Percentiles rank a stretch among this genome's conserved stretches.
phyloP scores from a whole-genome alignment of 2,329 filamentous ascomycete genomes.

The Penicillium palitans region DNA sequence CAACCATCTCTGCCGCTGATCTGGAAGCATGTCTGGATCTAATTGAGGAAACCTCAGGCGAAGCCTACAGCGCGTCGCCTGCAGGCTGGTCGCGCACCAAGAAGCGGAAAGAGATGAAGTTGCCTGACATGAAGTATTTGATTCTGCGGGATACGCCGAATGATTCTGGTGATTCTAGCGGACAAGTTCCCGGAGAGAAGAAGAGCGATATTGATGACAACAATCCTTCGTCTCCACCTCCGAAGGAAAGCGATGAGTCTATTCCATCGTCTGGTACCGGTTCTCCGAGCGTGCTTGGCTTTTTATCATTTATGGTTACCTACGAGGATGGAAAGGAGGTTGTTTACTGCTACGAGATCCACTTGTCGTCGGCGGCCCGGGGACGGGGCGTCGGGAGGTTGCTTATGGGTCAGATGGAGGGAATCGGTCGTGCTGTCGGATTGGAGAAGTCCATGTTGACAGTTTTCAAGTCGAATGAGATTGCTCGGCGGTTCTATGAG shows the following conservation, averaged over 20 bases:
- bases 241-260: not conserved
- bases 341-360: conserved; percentile 65
- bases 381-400: conserved; percentile 53
- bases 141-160: conserved; percentile 39
- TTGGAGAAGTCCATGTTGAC: conserved; percentile 62
- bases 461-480: conserved; percentile 55
- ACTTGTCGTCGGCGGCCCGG: conserved; percentile 49
- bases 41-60: conserved; percentile 55
- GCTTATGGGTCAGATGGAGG: conserved; percentile 52
- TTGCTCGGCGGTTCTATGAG: conserved; percentile 52
- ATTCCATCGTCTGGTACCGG: not conserved
- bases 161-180: not conserved
- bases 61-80: conserved; percentile 54
- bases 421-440: conserved; percentile 48
- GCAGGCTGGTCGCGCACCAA: conserved; percentile 56
- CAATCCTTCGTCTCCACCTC: not conserved
- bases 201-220: not conserved
- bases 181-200: not conserved
- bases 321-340: conserved; percentile 57
- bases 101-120: conserved; percentile 59
- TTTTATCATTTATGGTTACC: conserved; percentile 59
- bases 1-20: conserved; percentile 41
- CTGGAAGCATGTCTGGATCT: conserved; percentile 55
- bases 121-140: conserved; percentile 60
- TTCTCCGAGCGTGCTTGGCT: conserved; percentile 35